A percentile compares a stretch with the other conserved stretches of the same genome.
These are phyloP conservation scores for Geranium rotundifolium DNA, from an alignment of 345 rosid species.

Conservation along the genomic window DNA sequence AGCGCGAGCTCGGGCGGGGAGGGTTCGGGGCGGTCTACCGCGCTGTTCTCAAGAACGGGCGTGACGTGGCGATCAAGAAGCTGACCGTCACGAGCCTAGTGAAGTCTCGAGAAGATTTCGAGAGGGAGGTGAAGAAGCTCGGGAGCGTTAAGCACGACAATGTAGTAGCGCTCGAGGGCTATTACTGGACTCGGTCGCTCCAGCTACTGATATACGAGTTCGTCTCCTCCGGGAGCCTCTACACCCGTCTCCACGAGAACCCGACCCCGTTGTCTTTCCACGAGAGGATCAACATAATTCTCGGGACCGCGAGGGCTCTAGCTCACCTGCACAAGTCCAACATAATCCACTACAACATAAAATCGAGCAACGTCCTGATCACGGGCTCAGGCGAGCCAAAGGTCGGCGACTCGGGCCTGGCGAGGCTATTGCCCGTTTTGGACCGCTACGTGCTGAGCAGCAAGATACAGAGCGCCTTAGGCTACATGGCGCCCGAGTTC, in stretches of 20 bases:
- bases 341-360: conserved; percentile 87
- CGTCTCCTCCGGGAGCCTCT: conserved; percentile 72
- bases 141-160: conserved; percentile 74
- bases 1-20: conserved; percentile 93
- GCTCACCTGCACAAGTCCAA: conserved; percentile 72
- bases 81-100: conserved; percentile 94
- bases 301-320: conserved; percentile 78
- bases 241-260: conserved; percentile 79
- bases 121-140: conserved; percentile 76
- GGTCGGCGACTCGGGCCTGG: conserved; percentile 87
- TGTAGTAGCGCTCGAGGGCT: conserved; percentile 81
- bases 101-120: conserved; percentile 89
- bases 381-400: conserved; percentile 60
- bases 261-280: conserved; percentile 63
- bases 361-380: conserved; percentile 80
- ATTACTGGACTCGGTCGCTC: conserved; percentile 91
- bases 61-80: conserved; percentile 85
- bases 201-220: conserved; percentile 86
- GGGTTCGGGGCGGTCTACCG: conserved; percentile 95
- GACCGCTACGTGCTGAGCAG: conserved; percentile 91
- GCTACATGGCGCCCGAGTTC: conserved; percentile 99
- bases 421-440: conserved; percentile 80
- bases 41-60: conserved; percentile 62
- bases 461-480: conserved; percentile 93
- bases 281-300: conserved; percentile 69